A percentile compares a stretch with the other conserved stretches of the same genome.
Evolutionary conservation across 2,329 filamentous ascomycete genomes (phyloP).

Genomic region (Xylariaceae sp.): DNA sequence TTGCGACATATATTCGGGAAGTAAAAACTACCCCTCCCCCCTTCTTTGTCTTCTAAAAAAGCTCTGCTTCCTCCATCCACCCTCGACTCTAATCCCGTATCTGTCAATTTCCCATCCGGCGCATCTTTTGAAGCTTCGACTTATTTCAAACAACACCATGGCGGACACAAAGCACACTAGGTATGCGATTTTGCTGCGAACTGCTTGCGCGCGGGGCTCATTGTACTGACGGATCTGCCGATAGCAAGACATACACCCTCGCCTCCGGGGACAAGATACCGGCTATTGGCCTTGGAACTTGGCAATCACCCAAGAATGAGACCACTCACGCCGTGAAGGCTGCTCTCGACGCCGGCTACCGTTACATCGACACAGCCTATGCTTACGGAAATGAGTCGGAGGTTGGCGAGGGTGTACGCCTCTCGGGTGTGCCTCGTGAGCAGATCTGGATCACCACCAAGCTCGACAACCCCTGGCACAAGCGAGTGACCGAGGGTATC

Average conservation of each 20-base stretch:
- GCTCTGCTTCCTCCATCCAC: not conserved
- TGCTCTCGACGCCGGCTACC: constrained; percentile 63
- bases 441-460: constrained; percentile 74
- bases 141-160: constrained; percentile 20
- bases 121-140: not conserved
- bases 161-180: constrained; percentile 26
- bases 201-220: not conserved
- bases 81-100: not conserved
- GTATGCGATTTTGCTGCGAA: constrained; percentile 10
- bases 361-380: constrained; percentile 70
- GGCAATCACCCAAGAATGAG: constrained; percentile 67
- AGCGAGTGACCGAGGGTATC: constrained; percentile 58
- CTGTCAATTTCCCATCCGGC: not conserved
- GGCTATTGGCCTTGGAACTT: constrained; percentile 70
- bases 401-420: constrained; percentile 59
- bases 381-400: constrained; percentile 73
- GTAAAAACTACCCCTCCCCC: not conserved
- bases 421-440: constrained; percentile 57
- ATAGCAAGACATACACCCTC: constrained; percentile 57
- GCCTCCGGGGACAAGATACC: constrained; percentile 76
- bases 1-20: no score
- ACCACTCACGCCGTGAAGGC: constrained; percentile 65
- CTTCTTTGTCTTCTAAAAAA: not conserved
- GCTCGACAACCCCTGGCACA: constrained; percentile 75
- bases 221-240: not conserved